Base-by-base conservation (phyloP, 495 filamentous ascomycete species). In the Xylaria telfairii region DNA sequence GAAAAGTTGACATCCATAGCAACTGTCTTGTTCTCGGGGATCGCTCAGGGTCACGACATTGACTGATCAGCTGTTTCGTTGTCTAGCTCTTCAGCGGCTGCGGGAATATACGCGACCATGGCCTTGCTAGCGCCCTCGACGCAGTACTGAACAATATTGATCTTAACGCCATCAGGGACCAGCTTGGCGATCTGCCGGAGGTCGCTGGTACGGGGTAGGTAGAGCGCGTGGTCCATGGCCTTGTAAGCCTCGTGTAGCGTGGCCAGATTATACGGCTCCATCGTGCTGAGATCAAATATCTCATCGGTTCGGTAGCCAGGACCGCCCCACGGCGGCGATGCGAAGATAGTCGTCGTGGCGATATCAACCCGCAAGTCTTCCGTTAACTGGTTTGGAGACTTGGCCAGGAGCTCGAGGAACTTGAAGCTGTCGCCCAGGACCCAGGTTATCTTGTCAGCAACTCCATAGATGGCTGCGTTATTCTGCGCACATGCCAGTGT, bases 291-390 rank as follows among this genome's bases (percentile, higher is more conserved):
- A 77, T 97, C 89, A 76, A 97, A 99, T 30, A 99, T 86, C 19
- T 90, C 80, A 65, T 92, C 90, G 7, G 87, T 89, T 28, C 86
- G 85, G 78, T 99, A 99, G 44, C 87, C 89, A 4, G 93, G 93
- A 2, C 96, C 96, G 70, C 96, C 96, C 96, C 96, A 99, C 0
- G 96, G 96, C 42, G 96, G 96, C 73, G 93, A 97, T 7, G 91
- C 92, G 82, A 98, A 99, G 2, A 98, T 76, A 13, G 92, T 86
- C 42, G 90, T 90, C 1, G 70, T 61, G 0, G 65, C 47, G 0
- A 73, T 39, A 65, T 83, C 76, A 34, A 82, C 65, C 13, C 67
- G 71, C 9, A 83, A 46, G 37, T 85, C 84, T 2, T 81, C 78
- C 24, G 78, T 75, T 41, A 83, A 70, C 49, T 72, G 65, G 15